A percentile compares a stretch with the other conserved stretches of the same genome.
phyloP scores from a whole-genome alignment of 208 protist genomes.

The Trypanosomatidae sp. region DNA sequence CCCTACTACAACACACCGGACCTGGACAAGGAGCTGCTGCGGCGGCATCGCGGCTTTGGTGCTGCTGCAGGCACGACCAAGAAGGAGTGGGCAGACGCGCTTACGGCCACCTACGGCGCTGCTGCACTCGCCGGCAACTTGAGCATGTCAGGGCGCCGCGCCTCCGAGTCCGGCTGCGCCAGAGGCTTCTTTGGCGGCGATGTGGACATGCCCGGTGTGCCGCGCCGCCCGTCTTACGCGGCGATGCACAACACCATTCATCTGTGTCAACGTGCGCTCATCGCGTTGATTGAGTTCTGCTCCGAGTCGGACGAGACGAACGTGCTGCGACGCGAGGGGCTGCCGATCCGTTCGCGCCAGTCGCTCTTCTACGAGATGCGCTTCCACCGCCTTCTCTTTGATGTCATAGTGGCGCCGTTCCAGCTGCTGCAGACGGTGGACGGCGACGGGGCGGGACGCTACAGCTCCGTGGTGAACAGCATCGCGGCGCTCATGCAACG shows the following conservation, averaged over 20 bases:
- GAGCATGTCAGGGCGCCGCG: too few species aligned
- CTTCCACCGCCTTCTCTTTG: slow-evolving; percentile 70
- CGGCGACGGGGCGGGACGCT: slow-evolving; percentile 8
- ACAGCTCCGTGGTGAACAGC: slow-evolving; percentile 16
- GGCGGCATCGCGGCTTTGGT: slow-evolving; percentile 3
- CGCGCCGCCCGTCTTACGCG: slow-evolving; percentile 14
- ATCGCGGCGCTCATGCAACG: slow-evolving; percentile 11
- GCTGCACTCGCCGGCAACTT: too few species aligned
- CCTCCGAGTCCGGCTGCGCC: too few species aligned
- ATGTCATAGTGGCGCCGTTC: slow-evolving; percentile 71
- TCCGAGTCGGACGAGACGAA: slow-evolving; percentile 38
- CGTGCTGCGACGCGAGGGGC: slow-evolving; percentile 49
- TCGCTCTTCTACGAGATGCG: slow-evolving; percentile 67
- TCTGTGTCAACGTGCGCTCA: slow-evolving; percentile 47
- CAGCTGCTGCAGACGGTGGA: slow-evolving; percentile 24
- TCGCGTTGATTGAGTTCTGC: slow-evolving; percentile 70
- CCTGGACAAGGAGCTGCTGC: slow-evolving; percentile 27
- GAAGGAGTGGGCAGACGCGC: too few species aligned
- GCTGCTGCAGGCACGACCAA: too few species aligned
- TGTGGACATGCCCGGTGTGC: too few species aligned
- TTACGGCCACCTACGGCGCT: too few species aligned
- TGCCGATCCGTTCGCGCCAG: slow-evolving; percentile 62
- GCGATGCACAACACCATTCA: slow-evolving; percentile 36
- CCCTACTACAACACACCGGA: slow-evolving; percentile 23
- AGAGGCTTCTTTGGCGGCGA: too few species aligned